phyloP scores from a whole-genome alignment of 2,329 filamentous ascomycete genomes.

The Fragosphaeria purpurea region DNA sequence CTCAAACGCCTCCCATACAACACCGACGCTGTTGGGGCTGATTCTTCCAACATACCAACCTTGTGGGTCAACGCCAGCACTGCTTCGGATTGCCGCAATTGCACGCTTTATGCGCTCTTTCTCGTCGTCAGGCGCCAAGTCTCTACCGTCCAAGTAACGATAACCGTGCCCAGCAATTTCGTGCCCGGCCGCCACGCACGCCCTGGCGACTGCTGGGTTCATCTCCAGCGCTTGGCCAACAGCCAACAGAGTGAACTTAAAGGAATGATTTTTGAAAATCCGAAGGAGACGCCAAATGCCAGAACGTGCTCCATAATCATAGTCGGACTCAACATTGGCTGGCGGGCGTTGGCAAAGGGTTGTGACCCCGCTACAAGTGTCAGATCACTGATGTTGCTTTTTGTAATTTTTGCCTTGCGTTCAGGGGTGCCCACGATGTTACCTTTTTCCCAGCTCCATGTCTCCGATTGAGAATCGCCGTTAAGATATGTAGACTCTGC shows the following conservation, averaged over 20 bases:
- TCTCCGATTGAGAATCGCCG: slow-evolving; percentile 28
- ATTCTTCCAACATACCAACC: slow-evolving; percentile 40
- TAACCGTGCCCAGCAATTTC: slow-evolving; percentile 35
- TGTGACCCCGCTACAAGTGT: slow-evolving; percentile 16
- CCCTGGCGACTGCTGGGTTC: slow-evolving; percentile 35
- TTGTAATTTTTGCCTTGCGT: no score
- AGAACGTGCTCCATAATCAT: slow-evolving; percentile 38
- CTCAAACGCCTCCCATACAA: slow-evolving; percentile 32
- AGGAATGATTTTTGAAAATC: slow-evolving; percentile 35
- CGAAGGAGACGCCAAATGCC: slow-evolving; percentile 41
- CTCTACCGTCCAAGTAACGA: slow-evolving; percentile 41
- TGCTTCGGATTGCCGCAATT: slow-evolving; percentile 25
- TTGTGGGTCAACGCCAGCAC: slow-evolving; percentile 33
- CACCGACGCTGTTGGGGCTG: slow-evolving; percentile 32
- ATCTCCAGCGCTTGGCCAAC: slow-evolving; percentile 38
- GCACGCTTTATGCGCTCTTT: slow-evolving; percentile 35
- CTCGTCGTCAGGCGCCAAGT: slow-evolving; percentile 34
- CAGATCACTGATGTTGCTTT: no score
- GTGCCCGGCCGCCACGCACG: slow-evolving; percentile 38
- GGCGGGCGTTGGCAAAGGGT: slow-evolving; percentile 29
- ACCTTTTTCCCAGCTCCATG: slow-evolving; percentile 28
- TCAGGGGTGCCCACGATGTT: background rate
- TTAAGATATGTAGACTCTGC: slow-evolving; percentile 17
- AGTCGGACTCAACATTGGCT: slow-evolving; percentile 38
- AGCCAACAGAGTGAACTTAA: slow-evolving; percentile 41